Base-by-base conservation (phyloP, 345 rosid species). In the Hibiscus trionum region DNA sequence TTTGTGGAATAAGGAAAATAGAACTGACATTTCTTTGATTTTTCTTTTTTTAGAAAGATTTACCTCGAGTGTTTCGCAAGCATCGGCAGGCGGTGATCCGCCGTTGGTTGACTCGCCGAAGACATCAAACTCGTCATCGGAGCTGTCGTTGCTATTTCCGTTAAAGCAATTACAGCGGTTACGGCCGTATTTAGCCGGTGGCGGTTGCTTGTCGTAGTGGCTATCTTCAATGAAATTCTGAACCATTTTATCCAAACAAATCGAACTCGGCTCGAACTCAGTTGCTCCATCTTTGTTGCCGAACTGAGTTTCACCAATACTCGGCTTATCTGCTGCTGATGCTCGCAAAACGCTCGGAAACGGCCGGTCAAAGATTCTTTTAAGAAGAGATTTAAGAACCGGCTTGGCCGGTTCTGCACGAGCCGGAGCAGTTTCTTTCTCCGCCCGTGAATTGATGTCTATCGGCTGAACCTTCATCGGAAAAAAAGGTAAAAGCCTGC, bases 111-210 rank as follows among this genome's bases (percentile, higher is more conserved):
- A 77, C 7, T 89, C 93, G 16, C 81, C 83, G 64, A 89, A 84
- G 27, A 83, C 82, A 76, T 90, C 94, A 35, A 80, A 77, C 71
- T 92, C 99, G 63, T 95, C 99, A 62, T 90, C 94, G 66, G 96
- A 90, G 84, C 91, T 90, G 72, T 84, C 91, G 29, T 82, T 90
- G 69, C 77, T 78, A 82, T 88, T 93, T 3, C 90, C 93, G 77
- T 90, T 90, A 68, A 95, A 95, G 96, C 98, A 93, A 75, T 87
- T 92, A 87, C 97, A 89, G 77, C 99, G 91, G 64, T 87, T 86
- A 61, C 96, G 89, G 73, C 89, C 87, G 71, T 90, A 87, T 85
- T 88, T 87, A 3, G 84, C 82, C 19, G 55, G 55, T 52, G 26
- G 78, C 42, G 85, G 87, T 83, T 92, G 90, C 84, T 88, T 90